Evolutionary conservation across 192 early-diverging fungal genomes (phyloP).

Genomic region (Gonapodya prolifera): DNA sequence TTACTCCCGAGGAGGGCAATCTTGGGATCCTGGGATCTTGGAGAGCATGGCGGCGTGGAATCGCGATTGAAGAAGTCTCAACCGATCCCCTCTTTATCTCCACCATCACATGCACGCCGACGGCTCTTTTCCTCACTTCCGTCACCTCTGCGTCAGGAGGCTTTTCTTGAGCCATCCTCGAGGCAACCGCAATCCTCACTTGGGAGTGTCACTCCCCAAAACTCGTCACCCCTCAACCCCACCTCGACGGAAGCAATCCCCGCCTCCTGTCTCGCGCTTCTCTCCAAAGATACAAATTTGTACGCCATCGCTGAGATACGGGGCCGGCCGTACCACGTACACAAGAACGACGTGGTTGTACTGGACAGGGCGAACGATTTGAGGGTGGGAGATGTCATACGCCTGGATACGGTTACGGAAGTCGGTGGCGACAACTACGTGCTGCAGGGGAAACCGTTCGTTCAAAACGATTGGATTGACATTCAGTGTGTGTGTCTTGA

Average conservation of each 20-base stretch:
- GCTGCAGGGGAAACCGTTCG: constrained; percentile 72
- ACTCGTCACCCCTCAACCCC: no score
- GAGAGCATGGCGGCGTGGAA: no score
- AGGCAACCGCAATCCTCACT: no score
- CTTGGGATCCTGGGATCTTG: no score
- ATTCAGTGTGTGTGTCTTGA: constrained; percentile 83
- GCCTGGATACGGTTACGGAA: constrained; percentile 75
- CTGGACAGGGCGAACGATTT: constrained; percentile 73
- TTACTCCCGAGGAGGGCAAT: no score
- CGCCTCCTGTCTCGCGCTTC: not conserved
- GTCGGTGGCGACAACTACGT: constrained; percentile 72
- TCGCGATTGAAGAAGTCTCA: no score
- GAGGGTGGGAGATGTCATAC: constrained; percentile 73
- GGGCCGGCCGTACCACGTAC: constrained; percentile 74
- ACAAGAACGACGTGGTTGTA: constrained; percentile 77
- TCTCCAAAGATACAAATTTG: not conserved
- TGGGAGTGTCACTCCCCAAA: no score
- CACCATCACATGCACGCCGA: not conserved
- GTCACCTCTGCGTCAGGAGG: not conserved
- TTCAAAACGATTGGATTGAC: constrained; percentile 53
- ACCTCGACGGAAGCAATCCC: not conserved
- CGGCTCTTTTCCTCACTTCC: not conserved
- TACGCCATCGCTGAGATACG: constrained; percentile 84
- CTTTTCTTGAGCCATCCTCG: no score
- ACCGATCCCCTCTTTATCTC: not conserved